Evolutionary conservation across 371 early-diverging fungal genomes (phyloP).

Genomic region (Nematocida major): DNA sequence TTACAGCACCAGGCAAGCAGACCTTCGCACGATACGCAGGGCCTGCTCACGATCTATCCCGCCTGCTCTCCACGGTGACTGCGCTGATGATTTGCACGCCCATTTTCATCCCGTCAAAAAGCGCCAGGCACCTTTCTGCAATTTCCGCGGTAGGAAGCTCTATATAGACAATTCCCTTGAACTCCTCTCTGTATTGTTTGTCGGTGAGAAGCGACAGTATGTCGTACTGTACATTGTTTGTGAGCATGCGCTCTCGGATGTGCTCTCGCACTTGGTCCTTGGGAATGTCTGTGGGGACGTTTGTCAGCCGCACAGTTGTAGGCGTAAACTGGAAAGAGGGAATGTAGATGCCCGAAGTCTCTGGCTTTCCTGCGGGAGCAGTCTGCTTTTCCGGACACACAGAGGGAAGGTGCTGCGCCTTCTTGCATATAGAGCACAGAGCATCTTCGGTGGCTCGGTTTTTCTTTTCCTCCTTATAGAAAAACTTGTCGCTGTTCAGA

Average conservation of each 20-base stretch:
- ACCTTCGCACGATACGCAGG: too few species aligned
- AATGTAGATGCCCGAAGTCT: neutral
- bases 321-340: conserved; percentile 6
- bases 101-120: conserved; percentile 32
- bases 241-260: too few species aligned
- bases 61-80: conserved; percentile 11
- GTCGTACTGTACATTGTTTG: conserved; percentile 1
- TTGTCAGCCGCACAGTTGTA: conserved; percentile 32
- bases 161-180: conserved; percentile 38
- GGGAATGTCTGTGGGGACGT: conserved; percentile 1
- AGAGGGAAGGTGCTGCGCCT: conserved; percentile 29
- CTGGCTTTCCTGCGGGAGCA: neutral
- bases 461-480: neutral
- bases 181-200: conserved; percentile 11
- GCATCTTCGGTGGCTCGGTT: neutral
- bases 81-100: conserved; percentile 42
- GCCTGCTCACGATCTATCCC: neutral
- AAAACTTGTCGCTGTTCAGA: neutral
- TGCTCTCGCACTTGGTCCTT: conserved; percentile 7
- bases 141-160: conserved; percentile 36
- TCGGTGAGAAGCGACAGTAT: neutral
- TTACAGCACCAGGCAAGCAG: too few species aligned
- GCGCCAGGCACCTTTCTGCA: conserved; percentile 29
- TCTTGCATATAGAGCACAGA: conserved; percentile 24
- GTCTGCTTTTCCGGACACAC: conserved; percentile 21